These are phyloP conservation scores for Exophiala dermatitidis DNA, from an alignment of 2,329 filamentous ascomycete genomes.

Conservation along the genomic window DNA sequence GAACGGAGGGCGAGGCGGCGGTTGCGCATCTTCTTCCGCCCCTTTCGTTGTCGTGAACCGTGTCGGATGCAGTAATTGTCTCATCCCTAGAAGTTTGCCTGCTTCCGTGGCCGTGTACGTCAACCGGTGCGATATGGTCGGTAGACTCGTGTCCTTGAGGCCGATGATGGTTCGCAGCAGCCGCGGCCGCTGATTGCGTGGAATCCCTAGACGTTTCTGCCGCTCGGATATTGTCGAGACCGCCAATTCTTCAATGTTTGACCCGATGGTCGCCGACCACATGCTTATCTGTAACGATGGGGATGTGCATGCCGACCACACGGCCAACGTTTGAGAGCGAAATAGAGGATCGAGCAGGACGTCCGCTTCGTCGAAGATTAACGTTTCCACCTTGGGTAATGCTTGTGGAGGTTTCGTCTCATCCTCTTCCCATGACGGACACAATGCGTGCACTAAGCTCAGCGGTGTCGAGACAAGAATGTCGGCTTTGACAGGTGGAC, in stretches of 20 bases:
- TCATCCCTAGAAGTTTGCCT: conserved; percentile 84
- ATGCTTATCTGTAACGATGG: conserved; percentile 66
- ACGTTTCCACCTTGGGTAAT: conserved; percentile 60
- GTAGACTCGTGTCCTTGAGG: conserved; percentile 88
- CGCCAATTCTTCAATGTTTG: conserved; percentile 76
- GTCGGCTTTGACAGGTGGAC: conserved; percentile 59
- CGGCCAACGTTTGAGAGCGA: conserved; percentile 73
- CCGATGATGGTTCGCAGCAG: conserved; percentile 86
- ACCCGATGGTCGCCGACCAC: conserved; percentile 97
- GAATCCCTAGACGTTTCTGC: conserved; percentile 35
- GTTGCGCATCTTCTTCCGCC: conserved; percentile 42
- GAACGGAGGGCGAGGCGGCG: conserved; percentile 71
- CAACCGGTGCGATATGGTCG: conserved; percentile 82
- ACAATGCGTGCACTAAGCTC: conserved; percentile 66
- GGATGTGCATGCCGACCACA: conserved; percentile 74
- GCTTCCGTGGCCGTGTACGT: conserved; percentile 87
- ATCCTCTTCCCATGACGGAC: conserved; percentile 32
- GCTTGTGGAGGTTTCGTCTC: conserved; percentile 37
- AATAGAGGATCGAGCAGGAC: conserved; percentile 89
- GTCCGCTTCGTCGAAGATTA: conserved; percentile 90
- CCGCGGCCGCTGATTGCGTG: conserved; percentile 38
- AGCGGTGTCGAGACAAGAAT: conserved; percentile 76
- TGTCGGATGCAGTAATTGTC: conserved; percentile 73
- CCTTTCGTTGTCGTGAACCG: conserved; percentile 39
- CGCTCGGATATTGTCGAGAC: conserved; percentile 58